Base-by-base conservation (phyloP, 371 early-diverging fungal genomes). In the Haplosporangium sp. region DNA sequence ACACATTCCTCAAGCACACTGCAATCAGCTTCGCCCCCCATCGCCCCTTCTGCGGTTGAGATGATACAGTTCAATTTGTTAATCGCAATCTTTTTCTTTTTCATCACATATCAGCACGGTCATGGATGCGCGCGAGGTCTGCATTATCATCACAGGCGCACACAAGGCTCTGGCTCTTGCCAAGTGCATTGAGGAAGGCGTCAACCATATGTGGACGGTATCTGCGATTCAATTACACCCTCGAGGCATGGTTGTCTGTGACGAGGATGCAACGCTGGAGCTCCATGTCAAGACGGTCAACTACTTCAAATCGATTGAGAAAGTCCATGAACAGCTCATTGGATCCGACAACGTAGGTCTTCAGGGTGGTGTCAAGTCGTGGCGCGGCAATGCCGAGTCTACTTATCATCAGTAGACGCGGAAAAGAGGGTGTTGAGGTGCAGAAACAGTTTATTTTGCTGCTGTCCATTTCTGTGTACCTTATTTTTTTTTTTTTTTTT, bases 151-250 rank as follows among this genome's bases (percentile, higher is more conserved):
- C 64, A 94, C 94, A 67, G 95, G 95, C 45, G 94, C 94, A 8
- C 93, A 93, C 82, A 93, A 95, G 72, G 79, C 79, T 21, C 83
- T 93, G 64, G 95, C 95, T 6, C 76, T 94, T 43, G 90, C 94
- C 64, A 93, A 94, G 83, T 94, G 94, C 74, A 91, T 95, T 37
- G 95, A 95, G 72, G 93, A 93, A 56, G 90, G 90, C 37, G 93
- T 95, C 54, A 95, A 95, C 83, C 94, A 94, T 83, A 95, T 95
- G 95, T 95, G 94, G 94, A 95, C 95, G 10, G 94, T 95, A 58
- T 93, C 94, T 20, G 94, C 94, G n/a, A 90, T 95, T 62, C 95
- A 95, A 81, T 82, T 93, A 71, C 95, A 95, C 64, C 94, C 95
- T 45, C 91, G 92, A 59, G 92, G 94, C n/a, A 85, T 95, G 83